Base-by-base conservation (phyloP, 2,329 filamentous ascomycete genomes). In the Sporothrix brunneoviolacea region DNA sequence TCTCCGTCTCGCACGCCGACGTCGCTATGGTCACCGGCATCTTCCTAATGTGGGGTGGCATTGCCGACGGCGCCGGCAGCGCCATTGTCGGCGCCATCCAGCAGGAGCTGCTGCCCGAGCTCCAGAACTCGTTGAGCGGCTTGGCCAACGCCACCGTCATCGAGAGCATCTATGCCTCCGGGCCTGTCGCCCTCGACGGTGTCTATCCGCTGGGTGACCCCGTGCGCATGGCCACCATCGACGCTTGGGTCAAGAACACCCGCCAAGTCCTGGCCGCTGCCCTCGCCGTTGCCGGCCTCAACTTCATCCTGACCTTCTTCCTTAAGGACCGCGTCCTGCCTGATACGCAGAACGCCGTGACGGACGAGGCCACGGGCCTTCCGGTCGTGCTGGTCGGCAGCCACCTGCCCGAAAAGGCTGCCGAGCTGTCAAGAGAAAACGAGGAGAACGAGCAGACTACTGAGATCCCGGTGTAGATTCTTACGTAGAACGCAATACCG, bases 221-320 rank as follows among this genome's bases (percentile, higher is more conserved):
- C 12, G 39, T 41, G 15, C 39, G 39, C 39, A 28, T n/a, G 13
- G 39, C 22, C n/a, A 24, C 22, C 22, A 16, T 28, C 39, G n/a
- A 27, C 22, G 39, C 39, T 24, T 41, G 39, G 39, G 13, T 28
- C 22, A 28, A 27, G 22, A 41, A 41, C 39, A 41, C 22, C 5
- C 39, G 22, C 39, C 39, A 41, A 24, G 22, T 41, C 22, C 39
- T 41, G 39, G 22, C 22, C 22, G 39, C 22, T 9, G 39, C 39
- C 1, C 39, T 41, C 15, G 39, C 22, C 39, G 18, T 28, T 16
- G 39, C 39, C 22, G 39, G 39, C 5, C 19, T 39, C 37, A 39
- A 33, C 42, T 45, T 45, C 35, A 30, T 46, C 8, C 28, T 46
- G 30, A 16, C 30, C 18, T 46, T 46, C 38, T 41, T 41, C 38